Base-by-base conservation (phyloP, 2,329 filamentous ascomycete species). In the Escovopsis sp. region DNA sequence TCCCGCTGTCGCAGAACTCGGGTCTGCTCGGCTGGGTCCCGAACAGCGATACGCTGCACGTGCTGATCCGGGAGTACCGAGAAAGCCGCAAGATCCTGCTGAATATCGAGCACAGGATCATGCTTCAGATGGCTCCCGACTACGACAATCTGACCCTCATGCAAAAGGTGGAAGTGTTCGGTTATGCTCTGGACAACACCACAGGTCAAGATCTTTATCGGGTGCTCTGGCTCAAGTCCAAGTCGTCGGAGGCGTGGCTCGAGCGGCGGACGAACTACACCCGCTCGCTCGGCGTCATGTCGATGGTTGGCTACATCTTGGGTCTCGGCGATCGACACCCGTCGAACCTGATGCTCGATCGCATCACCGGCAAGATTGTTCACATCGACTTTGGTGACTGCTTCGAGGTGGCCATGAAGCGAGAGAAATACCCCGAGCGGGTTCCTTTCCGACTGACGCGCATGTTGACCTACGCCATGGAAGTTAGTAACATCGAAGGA, bases 281-380 rank as follows among this genome's bases (percentile, higher is more conserved):
- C 14, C 82, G 91, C 44, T 96, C 89, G 1, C 71, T 98, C 2
- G 91, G 86, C 52, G 91, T 98, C 54, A 99, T 98, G 91, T 95
- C 87, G n/a, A 98, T 99, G 87, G 91, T 96, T n/a, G 91, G 91
- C 48, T 99, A 99, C 61, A 96, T 99, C 49, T 77, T 99, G 16
- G 93, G 91, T 45, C 71, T 99, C 12, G 91, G 91, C 42, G 91
- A 99, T 65, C 81, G 93, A 38, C 91, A 99, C 64, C 93, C 93
- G 32, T 95, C 87, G 46, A 99, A 99, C 61, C 67, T 99, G 55
- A 93, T 98, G 82, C 80, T 99, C 34, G 91, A 98, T 61, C 82
- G 87, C 33, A 79, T 93, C 46, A 96, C 89, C 1, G 91, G 91
- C 57, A 94, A 94, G 67, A 91, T 98, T 48, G 81, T 98, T 50